Base-by-base conservation (phyloP, 169 alveolate genomes). In the Plasmodium malariae region DNA sequence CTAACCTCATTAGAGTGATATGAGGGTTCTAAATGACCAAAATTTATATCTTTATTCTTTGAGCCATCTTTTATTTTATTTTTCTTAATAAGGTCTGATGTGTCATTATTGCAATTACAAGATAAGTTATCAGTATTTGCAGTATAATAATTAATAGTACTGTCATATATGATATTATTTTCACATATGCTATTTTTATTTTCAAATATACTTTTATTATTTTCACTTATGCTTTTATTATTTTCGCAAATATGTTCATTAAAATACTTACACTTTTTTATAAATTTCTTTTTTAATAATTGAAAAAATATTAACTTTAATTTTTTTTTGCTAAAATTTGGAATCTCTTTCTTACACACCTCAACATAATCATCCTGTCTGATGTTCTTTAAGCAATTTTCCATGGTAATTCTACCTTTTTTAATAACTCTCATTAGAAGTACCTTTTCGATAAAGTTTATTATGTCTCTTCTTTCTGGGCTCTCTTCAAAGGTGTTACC, bases 161-260 rank as follows among this genome's bases (percentile, higher is more conserved):
- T 59, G 26, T 59, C 69, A 59, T 59, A 24, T 19, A 24, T 59
- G 17, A 59, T 0, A 1, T 7, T 19, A 59, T 59, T 30, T 1
- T 63, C 62, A 2, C 26, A 12, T 51, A 3, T 14, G 0, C 17
- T 21, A 14, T 54, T 40, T 6, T 67, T 36, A 80, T 80, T 80
- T 67, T 80, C 90, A 67, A 80, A 80, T 3, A 59, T 28, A 26
- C 67, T 80, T 5, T 80, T 83, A 65, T 80, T 80, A 65, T 2
- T 34, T 1, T 63, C 62, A 2, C 26, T 21, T 51, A 3, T 17
- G 0, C 17, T 21, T 26, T 54, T 40, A 14, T 67, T 36, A 80
- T 80, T 80, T 67, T 80, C 90, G 51, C 90, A 80, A 1, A 59
- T 28, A 26, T 80, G 90, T 5, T 80, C 90, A 65, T 80, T 80